A percentile compares a stretch with the other conserved stretches of the same genome.
Conservation (phyloP, 306 rosid species). For the Citrullus colocynthis region DNA sequence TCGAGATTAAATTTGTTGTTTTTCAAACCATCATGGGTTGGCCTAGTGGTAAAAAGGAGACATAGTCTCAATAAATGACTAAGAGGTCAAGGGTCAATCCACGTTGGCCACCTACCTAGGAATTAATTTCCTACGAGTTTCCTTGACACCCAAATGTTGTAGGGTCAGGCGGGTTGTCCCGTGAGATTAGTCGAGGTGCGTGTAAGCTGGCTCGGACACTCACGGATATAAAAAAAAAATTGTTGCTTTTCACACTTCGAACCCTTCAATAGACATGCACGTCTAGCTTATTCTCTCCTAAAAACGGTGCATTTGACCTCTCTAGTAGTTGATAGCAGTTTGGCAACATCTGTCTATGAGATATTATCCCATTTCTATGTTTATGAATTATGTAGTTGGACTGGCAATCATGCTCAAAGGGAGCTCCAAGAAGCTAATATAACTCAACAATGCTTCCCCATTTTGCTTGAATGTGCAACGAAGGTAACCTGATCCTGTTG, state of each 20-base stretch:
- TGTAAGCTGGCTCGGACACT: too few species aligned
- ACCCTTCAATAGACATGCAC: neutral
- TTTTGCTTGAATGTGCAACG: constrained; percentile 73
- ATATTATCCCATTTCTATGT: neutral
- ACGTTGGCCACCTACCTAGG: too few species aligned
- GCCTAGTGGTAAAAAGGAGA: too few species aligned
- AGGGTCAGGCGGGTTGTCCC: too few species aligned
- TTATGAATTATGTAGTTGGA: constrained; percentile 51
- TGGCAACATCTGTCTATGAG: neutral
- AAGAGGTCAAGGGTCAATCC: too few species aligned
- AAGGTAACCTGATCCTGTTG: constrained; percentile 38
- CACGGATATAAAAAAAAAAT: too few species aligned
- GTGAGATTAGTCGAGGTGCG: too few species aligned
- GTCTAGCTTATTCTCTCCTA: neutral
- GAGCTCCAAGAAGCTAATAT: constrained; percentile 90
- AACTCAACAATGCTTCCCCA: constrained; percentile 65
- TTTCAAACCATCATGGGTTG: too few species aligned
- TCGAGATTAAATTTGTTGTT: neutral
- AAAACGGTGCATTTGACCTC: constrained; percentile 1
- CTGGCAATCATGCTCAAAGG: constrained; percentile 70
- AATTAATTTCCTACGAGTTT: too few species aligned
- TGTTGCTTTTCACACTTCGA: neutral
- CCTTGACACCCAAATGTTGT: too few species aligned
- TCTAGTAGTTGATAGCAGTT: neutral
- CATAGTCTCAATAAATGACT: too few species aligned